A percentile compares a stretch with the other conserved stretches of the same genome.
phyloP scores from a whole-genome alignment of 2,329 filamentous ascomycete species.

The Rutstroemia sp. region DNA sequence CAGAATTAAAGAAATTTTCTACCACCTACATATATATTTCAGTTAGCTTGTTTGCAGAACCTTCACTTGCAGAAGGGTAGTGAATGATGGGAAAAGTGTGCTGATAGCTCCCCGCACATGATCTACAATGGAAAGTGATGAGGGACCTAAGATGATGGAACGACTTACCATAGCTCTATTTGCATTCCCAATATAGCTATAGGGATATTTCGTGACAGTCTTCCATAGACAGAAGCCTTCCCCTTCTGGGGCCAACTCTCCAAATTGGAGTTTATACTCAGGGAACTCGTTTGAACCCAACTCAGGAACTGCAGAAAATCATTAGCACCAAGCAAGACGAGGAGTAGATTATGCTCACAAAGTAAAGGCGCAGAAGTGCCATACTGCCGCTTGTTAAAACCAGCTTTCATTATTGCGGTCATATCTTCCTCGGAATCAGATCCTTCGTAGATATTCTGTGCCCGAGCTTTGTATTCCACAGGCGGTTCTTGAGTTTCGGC shows the following conservation, averaged over 20 bases:
- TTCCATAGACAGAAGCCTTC: slow-evolving; percentile 43
- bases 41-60: slow-evolving; percentile 9
- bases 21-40: neutral
- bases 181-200: slow-evolving; percentile 46
- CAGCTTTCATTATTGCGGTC: neutral
- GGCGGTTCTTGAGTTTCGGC: neutral
- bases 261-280: slow-evolving; percentile 16
- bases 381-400: neutral
- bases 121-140: neutral
- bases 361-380: slow-evolving; percentile 1
- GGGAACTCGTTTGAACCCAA: slow-evolving; percentile 5
- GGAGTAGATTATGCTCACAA: neutral
- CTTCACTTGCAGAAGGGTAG: neutral
- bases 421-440: neutral
- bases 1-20: slow-evolving; percentile 40
- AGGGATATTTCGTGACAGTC: slow-evolving; percentile 50
- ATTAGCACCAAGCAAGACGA: neutral
- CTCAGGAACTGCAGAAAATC: neutral
- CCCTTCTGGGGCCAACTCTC: slow-evolving; percentile 20
- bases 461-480: neutral
- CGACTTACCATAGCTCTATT: slow-evolving; percentile 32
- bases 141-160: neutral
- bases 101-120: neutral
- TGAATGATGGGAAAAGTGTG: neutral
- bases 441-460: slow-evolving; percentile 4